Evolutionary conservation across 257 asterid species (phyloP).

Genomic region (Solanum lycopersicoides): DNA sequence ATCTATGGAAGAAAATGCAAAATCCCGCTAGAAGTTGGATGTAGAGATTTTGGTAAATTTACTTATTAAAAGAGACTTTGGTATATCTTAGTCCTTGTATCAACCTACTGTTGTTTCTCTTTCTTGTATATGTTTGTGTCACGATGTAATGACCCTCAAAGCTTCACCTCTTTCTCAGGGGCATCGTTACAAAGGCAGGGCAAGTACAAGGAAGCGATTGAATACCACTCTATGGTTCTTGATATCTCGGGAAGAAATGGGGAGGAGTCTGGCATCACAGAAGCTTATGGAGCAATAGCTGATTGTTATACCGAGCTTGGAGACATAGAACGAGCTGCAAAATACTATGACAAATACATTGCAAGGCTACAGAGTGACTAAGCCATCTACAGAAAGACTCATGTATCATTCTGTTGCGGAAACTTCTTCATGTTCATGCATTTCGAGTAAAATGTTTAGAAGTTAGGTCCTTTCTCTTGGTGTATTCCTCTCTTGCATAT

Average conservation of each 20-base stretch:
- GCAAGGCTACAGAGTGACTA: slow-evolving; percentile 22
- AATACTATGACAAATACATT: slow-evolving; percentile 81
- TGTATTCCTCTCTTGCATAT: background rate
- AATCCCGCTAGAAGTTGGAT: background rate
- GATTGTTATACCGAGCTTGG: slow-evolving; percentile 97
- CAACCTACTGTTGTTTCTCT: background rate
- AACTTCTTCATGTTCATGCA: background rate
- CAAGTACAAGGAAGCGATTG: slow-evolving; percentile 79
- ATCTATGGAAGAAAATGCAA: background rate
- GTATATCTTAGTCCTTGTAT: background rate
- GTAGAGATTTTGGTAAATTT: background rate
- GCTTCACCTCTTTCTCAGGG: slow-evolving; percentile 29
- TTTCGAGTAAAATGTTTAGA: background rate
- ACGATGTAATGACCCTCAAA: background rate
- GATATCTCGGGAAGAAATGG: slow-evolving; percentile 73
- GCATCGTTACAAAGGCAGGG: slow-evolving; percentile 94
- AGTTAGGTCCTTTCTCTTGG: background rate
- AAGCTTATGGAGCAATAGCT: slow-evolving; percentile 97
- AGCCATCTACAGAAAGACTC: background rate
- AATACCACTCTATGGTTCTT: slow-evolving; percentile 73
- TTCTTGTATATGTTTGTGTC: background rate
- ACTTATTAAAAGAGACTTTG: background rate
- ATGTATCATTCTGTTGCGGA: background rate
- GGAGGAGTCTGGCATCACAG: slow-evolving; percentile 86
- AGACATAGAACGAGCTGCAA: slow-evolving; percentile 83